Percentiles rank a stretch among this genome's conserved stretches.
Conservation (phyloP, 495 filamentous ascomycete species). For the Penicillium bialowiezense region DNA sequence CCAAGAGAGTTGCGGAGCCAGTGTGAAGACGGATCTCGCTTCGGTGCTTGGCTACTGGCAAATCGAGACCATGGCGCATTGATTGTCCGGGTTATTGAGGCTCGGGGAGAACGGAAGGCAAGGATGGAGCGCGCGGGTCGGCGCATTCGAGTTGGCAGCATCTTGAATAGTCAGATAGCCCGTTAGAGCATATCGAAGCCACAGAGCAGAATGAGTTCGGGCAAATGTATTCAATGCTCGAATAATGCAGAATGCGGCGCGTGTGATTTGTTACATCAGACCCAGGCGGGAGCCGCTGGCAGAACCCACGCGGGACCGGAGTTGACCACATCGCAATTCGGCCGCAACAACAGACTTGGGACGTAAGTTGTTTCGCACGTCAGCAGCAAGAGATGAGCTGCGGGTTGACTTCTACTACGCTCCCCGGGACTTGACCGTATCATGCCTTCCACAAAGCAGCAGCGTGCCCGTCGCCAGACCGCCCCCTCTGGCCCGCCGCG, state of each 20-base stretch:
- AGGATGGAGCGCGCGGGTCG: slow-evolving; percentile 20
- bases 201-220: slow-evolving; percentile 8
- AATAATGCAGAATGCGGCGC: neutral
- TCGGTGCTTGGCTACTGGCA: slow-evolving; percentile 26
- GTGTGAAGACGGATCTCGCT: slow-evolving; percentile 15
- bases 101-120: slow-evolving; percentile 17
- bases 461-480: slow-evolving; percentile 42
- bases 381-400: slow-evolving; percentile 11
- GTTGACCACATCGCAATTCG: slow-evolving; percentile 20
- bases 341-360: neutral
- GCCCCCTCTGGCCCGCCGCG: slow-evolving; percentile 38
- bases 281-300: slow-evolving; percentile 33
- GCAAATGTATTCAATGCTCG: slow-evolving; percentile 21
- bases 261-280: slow-evolving; percentile 29
- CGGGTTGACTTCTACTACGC: neutral
- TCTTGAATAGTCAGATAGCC: slow-evolving; percentile 13
- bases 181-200: slow-evolving; percentile 9
- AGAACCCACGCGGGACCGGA: slow-evolving; percentile 30
- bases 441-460: slow-evolving; percentile 28
- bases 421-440: slow-evolving; percentile 11
- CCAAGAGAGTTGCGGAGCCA: slow-evolving; percentile 39
- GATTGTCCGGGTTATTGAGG: slow-evolving; percentile 14
- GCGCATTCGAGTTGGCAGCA: slow-evolving; percentile 31
- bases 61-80: slow-evolving; percentile 31
- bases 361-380: neutral